Conservation (phyloP, 2,329 filamentous ascomycete genomes). For the Cryphonectria parasitica region DNA sequence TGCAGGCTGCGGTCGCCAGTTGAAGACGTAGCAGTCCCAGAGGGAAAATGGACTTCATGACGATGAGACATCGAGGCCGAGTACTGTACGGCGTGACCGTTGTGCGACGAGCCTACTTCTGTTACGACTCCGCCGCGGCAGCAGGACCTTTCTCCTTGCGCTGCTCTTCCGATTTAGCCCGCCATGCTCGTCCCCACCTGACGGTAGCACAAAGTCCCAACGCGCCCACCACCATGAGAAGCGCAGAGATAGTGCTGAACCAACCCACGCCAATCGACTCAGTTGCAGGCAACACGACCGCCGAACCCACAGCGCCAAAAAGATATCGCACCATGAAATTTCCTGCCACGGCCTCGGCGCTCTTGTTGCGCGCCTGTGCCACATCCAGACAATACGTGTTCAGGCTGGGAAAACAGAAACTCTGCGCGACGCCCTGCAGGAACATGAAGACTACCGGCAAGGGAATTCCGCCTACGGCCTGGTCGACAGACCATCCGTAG, state of each 20-base stretch:
- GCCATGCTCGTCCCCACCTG: constrained; percentile 54
- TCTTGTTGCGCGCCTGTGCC: constrained; percentile 62
- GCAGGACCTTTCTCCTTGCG: constrained; percentile 38
- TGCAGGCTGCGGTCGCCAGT: constrained; percentile 21
- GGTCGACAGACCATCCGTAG: constrained; percentile 62
- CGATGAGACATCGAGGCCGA: background rate
- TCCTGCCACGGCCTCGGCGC: constrained; percentile 75
- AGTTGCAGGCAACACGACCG: constrained; percentile 74
- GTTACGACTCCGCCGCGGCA: background rate
- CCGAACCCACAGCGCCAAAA: constrained; percentile 72
- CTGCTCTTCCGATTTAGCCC: constrained; percentile 53
- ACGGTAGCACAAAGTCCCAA: constrained; percentile 51
- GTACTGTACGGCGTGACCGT: background rate
- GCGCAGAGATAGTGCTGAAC: constrained; percentile 72
- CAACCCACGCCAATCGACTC: constrained; percentile 77
- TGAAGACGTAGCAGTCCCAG: background rate
- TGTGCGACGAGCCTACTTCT: background rate
- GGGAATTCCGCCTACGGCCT: constrained; percentile 45
- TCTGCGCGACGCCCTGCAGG: constrained; percentile 67
- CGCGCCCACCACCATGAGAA: constrained; percentile 55
- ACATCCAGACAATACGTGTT: constrained; percentile 82
- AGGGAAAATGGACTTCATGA: background rate
- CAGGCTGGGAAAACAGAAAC: constrained; percentile 70
- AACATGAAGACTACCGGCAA: constrained; percentile 70
- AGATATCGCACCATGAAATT: constrained; percentile 81